Conservation (phyloP, 176 grass and related monocot species). For the Alloteropsis semialata region DNA sequence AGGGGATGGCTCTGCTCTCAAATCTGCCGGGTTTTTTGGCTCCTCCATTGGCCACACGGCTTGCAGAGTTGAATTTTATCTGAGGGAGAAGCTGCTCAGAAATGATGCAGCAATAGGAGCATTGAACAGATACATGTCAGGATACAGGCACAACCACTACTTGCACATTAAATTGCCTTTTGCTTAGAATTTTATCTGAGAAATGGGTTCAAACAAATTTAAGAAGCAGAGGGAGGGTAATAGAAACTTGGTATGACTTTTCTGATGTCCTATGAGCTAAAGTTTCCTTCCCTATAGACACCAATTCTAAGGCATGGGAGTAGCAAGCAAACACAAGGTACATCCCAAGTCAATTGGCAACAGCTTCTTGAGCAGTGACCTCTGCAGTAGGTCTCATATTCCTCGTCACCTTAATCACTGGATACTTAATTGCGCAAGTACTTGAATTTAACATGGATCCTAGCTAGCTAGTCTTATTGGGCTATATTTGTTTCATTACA, state of each 20-base stretch:
- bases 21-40: no score
- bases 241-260: background rate
- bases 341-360: background rate
- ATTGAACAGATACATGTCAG: background rate
- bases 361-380: background rate
- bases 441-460: background rate
- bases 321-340: background rate
- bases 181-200: background rate
- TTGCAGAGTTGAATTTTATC: background rate
- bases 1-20: background rate
- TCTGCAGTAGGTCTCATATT: background rate
- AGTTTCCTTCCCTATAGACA: background rate
- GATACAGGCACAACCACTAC: background rate
- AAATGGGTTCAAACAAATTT: background rate
- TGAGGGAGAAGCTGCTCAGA: background rate
- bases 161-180: background rate
- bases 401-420: background rate
- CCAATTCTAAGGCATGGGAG: background rate
- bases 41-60: background rate
- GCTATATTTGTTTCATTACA: background rate
- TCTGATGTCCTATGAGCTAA: background rate
- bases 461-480: background rate
- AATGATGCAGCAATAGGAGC: background rate
- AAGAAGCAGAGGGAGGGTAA: background rate
- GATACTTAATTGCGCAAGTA: background rate